Conservation (phyloP, 306 rosid genomes). For the Rubus idaeus region DNA sequence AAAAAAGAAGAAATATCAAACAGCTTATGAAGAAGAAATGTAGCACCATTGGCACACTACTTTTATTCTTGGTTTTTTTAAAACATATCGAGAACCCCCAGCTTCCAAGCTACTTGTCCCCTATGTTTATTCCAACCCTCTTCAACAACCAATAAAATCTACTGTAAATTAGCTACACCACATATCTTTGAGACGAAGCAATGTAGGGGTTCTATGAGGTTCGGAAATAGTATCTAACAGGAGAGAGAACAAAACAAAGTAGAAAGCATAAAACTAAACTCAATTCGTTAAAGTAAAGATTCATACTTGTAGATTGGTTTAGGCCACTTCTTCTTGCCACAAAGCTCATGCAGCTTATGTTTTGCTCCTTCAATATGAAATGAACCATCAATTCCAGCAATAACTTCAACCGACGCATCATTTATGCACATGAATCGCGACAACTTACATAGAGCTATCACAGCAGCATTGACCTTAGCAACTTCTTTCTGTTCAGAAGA, state of each 20-base stretch:
- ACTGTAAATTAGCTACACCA: background rate
- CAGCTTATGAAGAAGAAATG: background rate
- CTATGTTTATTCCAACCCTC: background rate
- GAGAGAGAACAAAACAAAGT: background rate
- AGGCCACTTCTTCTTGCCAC: conserved; percentile 59
- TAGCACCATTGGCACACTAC: background rate
- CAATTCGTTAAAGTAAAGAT: background rate
- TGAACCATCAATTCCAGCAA: conserved; percentile 26
- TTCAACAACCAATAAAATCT: background rate
- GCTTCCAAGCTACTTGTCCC: background rate
- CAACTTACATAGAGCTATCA: conserved; percentile 51
- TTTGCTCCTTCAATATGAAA: conserved; percentile 58
- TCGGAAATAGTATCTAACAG: background rate
- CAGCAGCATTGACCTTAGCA: conserved; percentile 73
- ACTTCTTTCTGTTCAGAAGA: conserved; percentile 58
- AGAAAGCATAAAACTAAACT: background rate
- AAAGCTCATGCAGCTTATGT: conserved; percentile 49
- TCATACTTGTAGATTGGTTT: conserved; percentile 59
- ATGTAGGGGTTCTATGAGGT: background rate
- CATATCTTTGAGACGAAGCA: background rate
- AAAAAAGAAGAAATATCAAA: background rate
- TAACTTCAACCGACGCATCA: background rate
- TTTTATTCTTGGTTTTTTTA: background rate
- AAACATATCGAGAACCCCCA: background rate
- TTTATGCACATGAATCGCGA: conserved; percentile 10